Evolutionary conservation across 1,284 basidiomycete genomes (phyloP).

Genomic region (Ceratobasidium sp.): DNA sequence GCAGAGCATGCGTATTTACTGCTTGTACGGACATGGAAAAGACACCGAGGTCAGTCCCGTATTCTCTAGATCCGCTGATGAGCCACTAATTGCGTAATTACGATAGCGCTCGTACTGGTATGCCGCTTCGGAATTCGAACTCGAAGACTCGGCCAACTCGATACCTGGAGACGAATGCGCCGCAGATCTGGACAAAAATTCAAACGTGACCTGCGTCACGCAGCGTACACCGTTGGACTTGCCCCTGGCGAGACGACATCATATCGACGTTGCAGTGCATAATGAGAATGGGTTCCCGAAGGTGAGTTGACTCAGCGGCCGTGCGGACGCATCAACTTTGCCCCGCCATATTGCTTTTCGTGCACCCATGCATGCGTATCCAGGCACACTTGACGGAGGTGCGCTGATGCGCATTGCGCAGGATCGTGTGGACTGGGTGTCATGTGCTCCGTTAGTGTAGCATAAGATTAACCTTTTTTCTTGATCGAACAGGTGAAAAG

Average conservation of each 20-base stretch:
- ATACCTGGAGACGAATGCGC: conserved; percentile 25
- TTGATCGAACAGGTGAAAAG: conserved; percentile 66
- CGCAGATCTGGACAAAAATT: conserved; percentile 66
- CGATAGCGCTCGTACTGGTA: conserved; percentile 81
- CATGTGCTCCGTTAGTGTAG: too few species aligned
- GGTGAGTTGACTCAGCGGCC: conserved; percentile 53
- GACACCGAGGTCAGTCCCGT: conserved; percentile 83
- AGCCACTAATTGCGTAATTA: not conserved
- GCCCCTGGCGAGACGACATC: conserved; percentile 70
- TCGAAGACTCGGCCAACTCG: conserved; percentile 13
- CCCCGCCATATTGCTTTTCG: too few species aligned
- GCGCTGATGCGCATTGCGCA: too few species aligned
- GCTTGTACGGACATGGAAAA: conserved; percentile 96
- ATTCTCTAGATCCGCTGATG: conserved; percentile 3
- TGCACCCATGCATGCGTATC: too few species aligned
- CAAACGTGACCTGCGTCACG: conserved; percentile 68
- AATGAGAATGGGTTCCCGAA: conserved; percentile 71
- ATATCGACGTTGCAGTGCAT: conserved; percentile 86
- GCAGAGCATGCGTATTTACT: conserved; percentile 83
- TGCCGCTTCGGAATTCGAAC: conserved; percentile 42
- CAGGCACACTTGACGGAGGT: too few species aligned
- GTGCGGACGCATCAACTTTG: too few species aligned
- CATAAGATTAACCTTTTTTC: too few species aligned
- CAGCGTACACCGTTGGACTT: conserved; percentile 65
- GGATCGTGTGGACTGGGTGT: too few species aligned